Conservation (phyloP, 2,329 filamentous ascomycete species). For the Thelonectria discophora region DNA sequence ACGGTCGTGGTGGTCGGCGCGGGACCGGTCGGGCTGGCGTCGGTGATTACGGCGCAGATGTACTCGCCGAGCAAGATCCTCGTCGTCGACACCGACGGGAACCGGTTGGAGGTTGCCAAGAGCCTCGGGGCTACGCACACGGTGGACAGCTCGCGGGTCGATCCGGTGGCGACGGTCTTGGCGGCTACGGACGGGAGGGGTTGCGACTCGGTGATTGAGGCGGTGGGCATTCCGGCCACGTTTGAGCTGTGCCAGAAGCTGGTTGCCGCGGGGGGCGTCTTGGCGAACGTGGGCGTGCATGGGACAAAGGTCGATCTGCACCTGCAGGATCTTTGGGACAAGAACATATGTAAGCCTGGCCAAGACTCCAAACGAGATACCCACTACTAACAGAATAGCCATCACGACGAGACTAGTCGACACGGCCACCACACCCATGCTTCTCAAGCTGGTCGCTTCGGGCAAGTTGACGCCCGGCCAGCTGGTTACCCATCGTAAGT, state of each 20-base stretch:
- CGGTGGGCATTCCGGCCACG: conserved; percentile 62
- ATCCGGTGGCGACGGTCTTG: conserved; percentile 51
- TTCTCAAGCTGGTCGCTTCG: conserved; percentile 55
- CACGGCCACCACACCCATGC: conserved; percentile 57
- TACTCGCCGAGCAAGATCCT: conserved; percentile 63
- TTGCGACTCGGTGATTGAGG: conserved; percentile 66
- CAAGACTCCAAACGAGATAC: too few species aligned
- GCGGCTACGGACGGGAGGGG: conserved; percentile 59
- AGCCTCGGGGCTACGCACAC: conserved; percentile 58
- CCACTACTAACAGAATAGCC: conserved; percentile 36
- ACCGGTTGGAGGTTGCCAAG: conserved; percentile 57
- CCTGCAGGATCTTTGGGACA: conserved; percentile 63
- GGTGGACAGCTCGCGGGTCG: conserved; percentile 49
- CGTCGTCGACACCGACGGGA: conserved; percentile 60
- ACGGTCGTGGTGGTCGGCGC: conserved; percentile 64
- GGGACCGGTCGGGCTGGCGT: conserved; percentile 65
- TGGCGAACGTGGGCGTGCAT: conserved; percentile 68
- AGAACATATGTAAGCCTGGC: conserved; percentile 57
- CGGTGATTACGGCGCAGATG: conserved; percentile 62
- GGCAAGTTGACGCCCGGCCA: conserved; percentile 52
- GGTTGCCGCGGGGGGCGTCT: conserved; percentile 60
- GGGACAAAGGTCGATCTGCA: conserved; percentile 61
- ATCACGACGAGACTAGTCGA: conserved; percentile 60
- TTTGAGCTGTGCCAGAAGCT: conserved; percentile 64
- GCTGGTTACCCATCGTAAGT: conserved; percentile 51